Conservation (phyloP, 371 early-diverging fungal species). For the Mortierella sp. region DNA sequence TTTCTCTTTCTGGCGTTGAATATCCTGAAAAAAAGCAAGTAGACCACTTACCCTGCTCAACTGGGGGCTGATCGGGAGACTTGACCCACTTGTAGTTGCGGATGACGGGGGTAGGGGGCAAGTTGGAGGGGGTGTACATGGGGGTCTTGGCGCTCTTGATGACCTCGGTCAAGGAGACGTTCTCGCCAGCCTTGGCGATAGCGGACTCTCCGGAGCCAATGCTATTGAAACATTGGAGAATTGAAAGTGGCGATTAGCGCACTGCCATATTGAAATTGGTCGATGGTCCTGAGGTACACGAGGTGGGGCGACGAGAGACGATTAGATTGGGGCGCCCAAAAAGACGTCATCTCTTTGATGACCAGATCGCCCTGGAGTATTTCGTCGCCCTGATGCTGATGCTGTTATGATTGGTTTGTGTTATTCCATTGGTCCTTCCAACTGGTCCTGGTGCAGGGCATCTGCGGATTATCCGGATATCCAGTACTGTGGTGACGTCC, state of each 20-base stretch:
- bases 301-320: no score
- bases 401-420: not conserved
- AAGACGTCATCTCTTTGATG: no score
- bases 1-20: not conserved
- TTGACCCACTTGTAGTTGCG: slow-evolving; percentile 48
- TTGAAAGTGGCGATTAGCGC: not conserved
- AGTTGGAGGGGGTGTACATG: slow-evolving; percentile 60
- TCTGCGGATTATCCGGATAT: not conserved
- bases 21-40: not conserved
- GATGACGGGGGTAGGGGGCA: slow-evolving; percentile 65
- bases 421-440: not conserved
- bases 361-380: no score
- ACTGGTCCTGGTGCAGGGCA: not conserved
- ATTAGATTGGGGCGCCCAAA: no score
- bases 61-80: slow-evolving; percentile 54
- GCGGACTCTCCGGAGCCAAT: slow-evolving; percentile 57
- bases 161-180: slow-evolving; percentile 55
- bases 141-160: slow-evolving; percentile 58
- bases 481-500: not conserved
- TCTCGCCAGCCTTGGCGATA: slow-evolving; percentile 47
- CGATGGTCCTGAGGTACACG: no score
- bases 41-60: slow-evolving; percentile 31
- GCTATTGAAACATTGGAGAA: not conserved
- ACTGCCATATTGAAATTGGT: not conserved
- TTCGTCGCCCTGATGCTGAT: not conserved